Evolutionary conservation across 176 grass and related monocot species (phyloP), one percentile per base, ranked within the genome.

Genomic region (Chrysopogon serrulatus): DNA sequence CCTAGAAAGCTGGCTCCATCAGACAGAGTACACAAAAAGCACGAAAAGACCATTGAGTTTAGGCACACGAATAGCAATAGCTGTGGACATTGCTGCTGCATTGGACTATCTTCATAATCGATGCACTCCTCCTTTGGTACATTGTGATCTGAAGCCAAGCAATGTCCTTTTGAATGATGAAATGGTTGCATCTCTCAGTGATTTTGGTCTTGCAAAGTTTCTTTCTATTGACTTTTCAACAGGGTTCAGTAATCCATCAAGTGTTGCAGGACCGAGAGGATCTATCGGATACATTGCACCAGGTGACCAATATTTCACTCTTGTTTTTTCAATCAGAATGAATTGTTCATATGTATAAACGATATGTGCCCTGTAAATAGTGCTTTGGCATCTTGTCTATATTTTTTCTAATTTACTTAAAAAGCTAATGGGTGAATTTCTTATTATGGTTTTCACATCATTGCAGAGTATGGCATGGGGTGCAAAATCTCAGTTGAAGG

Each of bases 1-100:
- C 74, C 63, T 90, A 23, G 88, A 84, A 37, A 83, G 82, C 8
- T 81, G 89, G 85, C 41, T 91, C 15, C 89, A 87, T 83, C 19
- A 13, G 14, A 47, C 76, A 65, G 36, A 28, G 45, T 34, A 31
- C 6, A 40, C 11, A 47, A 15, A 37, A 34, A 36, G 13, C 6
- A 23, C 10, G 0, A 53, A 28, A 68, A 35, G 8, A 57, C 57
- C 27, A 43, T 68, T 91, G 44, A 77, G 12, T 33, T 33, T 87
- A 48, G 15, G 23, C 34, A 70, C 83, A 36, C 79, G 68, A 65
- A 57, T 87, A 66, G 84, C 33, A 30, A 49, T 91, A 15, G 81
- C 81, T 32, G 31, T 81, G 12, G 85, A 87, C 24, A 76, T 91
- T 11, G 80, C 89, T 5, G 3, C 79, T 32, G 88, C 88, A 19